Percentiles rank a stretch among this genome's conserved stretches.
These are phyloP conservation scores for Trichothecium roseum DNA, from an alignment of 2,329 filamentous ascomycete species.

Conservation along the genomic window DNA sequence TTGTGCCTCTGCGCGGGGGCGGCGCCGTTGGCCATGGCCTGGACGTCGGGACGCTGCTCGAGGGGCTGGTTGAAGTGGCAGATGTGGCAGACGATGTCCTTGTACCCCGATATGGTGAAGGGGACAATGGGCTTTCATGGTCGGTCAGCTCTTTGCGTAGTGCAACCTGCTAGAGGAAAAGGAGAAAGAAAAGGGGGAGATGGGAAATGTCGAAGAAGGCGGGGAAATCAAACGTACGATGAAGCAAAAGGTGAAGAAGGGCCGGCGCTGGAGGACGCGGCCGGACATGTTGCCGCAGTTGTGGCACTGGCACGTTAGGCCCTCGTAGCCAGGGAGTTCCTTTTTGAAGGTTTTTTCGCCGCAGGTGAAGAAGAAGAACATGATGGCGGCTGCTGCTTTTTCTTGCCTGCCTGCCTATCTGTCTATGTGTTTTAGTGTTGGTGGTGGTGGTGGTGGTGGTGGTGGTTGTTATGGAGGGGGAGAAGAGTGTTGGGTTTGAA, in stretches of 20 bases:
- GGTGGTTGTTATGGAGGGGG: no score
- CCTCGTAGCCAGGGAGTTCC: slow-evolving; percentile 50
- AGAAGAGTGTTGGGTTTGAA: no score
- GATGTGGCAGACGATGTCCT: slow-evolving; percentile 63
- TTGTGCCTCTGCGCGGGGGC: slow-evolving; percentile 3
- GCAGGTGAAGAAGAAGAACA: slow-evolving; percentile 54
- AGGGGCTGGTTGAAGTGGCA: slow-evolving; percentile 67
- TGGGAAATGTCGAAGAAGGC: background rate
- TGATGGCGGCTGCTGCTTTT: slow-evolving; percentile 14
- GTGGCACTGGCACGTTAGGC: slow-evolving; percentile 51
- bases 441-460: no score
- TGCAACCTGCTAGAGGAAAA: no score
- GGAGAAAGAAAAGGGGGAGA: background rate
- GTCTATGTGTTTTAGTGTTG: no score
- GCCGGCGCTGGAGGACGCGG: slow-evolving; percentile 50
- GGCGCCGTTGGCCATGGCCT: slow-evolving; percentile 37
- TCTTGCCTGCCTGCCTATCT: no score
- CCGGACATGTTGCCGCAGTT: slow-evolving; percentile 57
- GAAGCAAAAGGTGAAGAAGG: slow-evolving; percentile 76
- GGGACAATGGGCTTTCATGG: slow-evolving; percentile 53
- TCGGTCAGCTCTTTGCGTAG: no score
- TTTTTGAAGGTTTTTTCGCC: slow-evolving; percentile 52
- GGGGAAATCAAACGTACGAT: slow-evolving; percentile 44
- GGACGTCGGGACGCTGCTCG: slow-evolving; percentile 44
- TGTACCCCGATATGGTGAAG: slow-evolving; percentile 55